These are phyloP conservation scores for Alternaria ventricosa DNA, from an alignment of 2,329 filamentous ascomycete genomes.

Conservation along the genomic window DNA sequence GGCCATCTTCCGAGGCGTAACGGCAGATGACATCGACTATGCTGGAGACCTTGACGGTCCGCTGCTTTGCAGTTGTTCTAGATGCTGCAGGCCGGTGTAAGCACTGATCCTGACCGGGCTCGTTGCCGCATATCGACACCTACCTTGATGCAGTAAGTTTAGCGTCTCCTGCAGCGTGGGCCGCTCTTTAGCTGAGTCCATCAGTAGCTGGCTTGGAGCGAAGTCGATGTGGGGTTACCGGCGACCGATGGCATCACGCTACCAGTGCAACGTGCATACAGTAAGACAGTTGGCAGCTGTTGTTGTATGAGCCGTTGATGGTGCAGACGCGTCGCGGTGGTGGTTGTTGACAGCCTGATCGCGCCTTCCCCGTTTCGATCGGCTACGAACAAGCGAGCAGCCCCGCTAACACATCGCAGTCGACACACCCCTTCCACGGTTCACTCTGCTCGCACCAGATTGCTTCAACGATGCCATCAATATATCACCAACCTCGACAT, in stretches of 20 bases:
- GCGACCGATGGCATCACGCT: slow-evolving; percentile 41
- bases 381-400: slow-evolving; percentile 32
- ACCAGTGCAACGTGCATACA: slow-evolving; percentile 25
- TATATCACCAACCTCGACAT: slow-evolving; percentile 7
- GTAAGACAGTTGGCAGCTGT: slow-evolving; percentile 35
- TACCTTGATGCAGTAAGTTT: slow-evolving; percentile 45
- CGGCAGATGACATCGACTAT: slow-evolving; percentile 68
- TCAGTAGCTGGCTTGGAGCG: slow-evolving; percentile 26
- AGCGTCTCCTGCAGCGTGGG: slow-evolving; percentile 44
- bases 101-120: slow-evolving; percentile 20
- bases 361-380: slow-evolving; percentile 31
- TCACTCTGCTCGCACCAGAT: background rate
- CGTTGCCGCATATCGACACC: slow-evolving; percentile 25
- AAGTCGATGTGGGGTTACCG: slow-evolving; percentile 27
- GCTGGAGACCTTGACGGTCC: slow-evolving; percentile 67
- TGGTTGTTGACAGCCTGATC: slow-evolving; percentile 33
- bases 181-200: slow-evolving; percentile 35
- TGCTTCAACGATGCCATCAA: slow-evolving; percentile 8
- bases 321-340: slow-evolving; percentile 30
- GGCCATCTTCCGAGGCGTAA: slow-evolving; percentile 71
- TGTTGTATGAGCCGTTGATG: slow-evolving; percentile 12
- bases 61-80: slow-evolving; percentile 66
- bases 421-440: slow-evolving; percentile 5
- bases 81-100: slow-evolving; percentile 43
- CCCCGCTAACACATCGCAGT: slow-evolving; percentile 3